Conservation (phyloP, 345 rosid species). For the Bruguiera parviflora region DNA sequence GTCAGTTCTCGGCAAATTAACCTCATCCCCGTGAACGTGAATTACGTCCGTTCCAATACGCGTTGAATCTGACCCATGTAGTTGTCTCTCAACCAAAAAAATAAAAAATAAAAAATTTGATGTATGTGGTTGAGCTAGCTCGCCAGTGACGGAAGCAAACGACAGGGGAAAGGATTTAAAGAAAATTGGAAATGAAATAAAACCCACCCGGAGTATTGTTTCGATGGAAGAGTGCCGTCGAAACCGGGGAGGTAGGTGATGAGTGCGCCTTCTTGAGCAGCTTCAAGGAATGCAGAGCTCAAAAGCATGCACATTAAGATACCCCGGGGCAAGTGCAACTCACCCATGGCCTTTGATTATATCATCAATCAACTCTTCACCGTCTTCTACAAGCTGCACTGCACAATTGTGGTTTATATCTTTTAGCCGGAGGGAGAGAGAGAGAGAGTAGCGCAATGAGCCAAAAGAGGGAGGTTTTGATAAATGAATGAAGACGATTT, state of each 20-base stretch:
- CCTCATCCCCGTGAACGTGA: no score
- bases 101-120: not conserved
- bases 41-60: no score
- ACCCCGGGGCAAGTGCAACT: not conserved
- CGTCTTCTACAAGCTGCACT: not conserved
- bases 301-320: slow-evolving; percentile 4
- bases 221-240: slow-evolving; percentile 32
- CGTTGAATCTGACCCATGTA: not conserved
- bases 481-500: no score
- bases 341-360: slow-evolving; percentile 9
- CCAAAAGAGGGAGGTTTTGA: no score
- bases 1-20: no score
- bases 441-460: no score
- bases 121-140: not conserved
- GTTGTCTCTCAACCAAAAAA: not conserved
- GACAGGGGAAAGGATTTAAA: not conserved
- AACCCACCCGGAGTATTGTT: slow-evolving; percentile 39
- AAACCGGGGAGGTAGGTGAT: slow-evolving; percentile 37
- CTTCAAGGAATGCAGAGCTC: slow-evolving; percentile 9
- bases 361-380: no score
- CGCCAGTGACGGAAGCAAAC: not conserved
- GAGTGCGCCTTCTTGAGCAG: slow-evolving; percentile 29
- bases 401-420: not conserved
- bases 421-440: no score
- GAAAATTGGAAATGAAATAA: not conserved